Evolutionary conservation across 1,139 yeast species (phyloP).

Genomic region (Sugiyamaella grinbergsii): DNA sequence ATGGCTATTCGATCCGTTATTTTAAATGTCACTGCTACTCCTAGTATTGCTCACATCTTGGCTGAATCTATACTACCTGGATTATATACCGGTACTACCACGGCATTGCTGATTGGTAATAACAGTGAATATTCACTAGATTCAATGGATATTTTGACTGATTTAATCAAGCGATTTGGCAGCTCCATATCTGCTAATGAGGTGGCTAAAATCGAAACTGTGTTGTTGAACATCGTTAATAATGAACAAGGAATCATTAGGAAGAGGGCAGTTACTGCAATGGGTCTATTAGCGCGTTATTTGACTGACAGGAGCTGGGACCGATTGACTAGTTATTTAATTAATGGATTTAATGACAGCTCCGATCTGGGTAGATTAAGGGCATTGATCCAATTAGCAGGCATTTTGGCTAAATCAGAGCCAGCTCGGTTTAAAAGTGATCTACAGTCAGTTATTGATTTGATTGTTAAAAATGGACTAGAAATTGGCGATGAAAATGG

Average conservation of each 20-base stretch:
- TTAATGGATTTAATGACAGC: conserved; percentile 27
- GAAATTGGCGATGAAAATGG: conserved; percentile 22
- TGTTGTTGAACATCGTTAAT: conserved; percentile 34
- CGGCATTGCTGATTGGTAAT: conserved; percentile 35
- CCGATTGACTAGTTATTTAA: conserved; percentile 31
- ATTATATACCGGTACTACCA: conserved; percentile 10
- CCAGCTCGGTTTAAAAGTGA: conserved; percentile 33
- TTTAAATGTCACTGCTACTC: conserved; percentile 42
- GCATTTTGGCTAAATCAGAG: conserved; percentile 38
- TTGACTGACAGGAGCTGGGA: conserved; percentile 39
- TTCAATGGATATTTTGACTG: conserved; percentile 63
- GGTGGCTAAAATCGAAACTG: conserved; percentile 42
- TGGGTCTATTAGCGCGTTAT: conserved; percentile 52
- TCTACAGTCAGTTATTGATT: conserved; percentile 30
- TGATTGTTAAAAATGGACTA: conserved; percentile 32
- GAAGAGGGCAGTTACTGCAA: conserved; percentile 53
- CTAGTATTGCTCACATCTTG: conserved; percentile 42
- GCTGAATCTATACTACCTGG: conserved; percentile 41
- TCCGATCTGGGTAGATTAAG: conserved; percentile 22
- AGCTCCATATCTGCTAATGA: conserved; percentile 50
- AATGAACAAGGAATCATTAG: conserved; percentile 38
- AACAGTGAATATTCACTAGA: conserved; percentile 51
- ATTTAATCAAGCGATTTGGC: conserved; percentile 59
- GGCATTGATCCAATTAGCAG: conserved; percentile 34
- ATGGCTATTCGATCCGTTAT: conserved; percentile 71